phyloP scores from a whole-genome alignment of 495 filamentous ascomycete species.

The Talaromyces wortmannii region DNA sequence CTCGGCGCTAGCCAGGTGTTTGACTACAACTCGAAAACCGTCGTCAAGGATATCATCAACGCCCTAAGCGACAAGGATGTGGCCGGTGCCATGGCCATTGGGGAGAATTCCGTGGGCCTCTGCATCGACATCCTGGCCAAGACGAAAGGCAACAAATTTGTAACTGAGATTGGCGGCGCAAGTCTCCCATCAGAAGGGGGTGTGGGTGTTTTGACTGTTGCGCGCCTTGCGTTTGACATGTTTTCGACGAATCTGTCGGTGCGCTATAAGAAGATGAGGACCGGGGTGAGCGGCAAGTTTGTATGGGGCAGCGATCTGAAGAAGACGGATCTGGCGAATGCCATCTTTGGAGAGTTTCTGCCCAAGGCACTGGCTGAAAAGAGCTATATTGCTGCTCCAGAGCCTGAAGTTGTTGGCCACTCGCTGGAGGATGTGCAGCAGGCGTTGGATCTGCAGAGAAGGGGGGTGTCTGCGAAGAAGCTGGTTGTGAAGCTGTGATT shows the following conservation, averaged over 20 bases:
- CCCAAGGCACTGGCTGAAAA: slow-evolving; percentile 2
- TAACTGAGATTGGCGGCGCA: slow-evolving; percentile 4
- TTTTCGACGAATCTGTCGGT: not conserved
- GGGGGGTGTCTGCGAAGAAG: slow-evolving; percentile 3
- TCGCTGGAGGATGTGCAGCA: slow-evolving; percentile 2
- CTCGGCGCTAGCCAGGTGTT: slow-evolving; percentile 37
- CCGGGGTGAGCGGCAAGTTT: slow-evolving; percentile 1
- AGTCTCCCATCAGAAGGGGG: not conserved
- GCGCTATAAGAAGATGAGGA: not conserved
- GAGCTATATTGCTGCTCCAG: not conserved
- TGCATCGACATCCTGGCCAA: not conserved
- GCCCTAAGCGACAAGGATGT: not conserved
- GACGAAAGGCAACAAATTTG: not conserved
- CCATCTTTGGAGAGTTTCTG: slow-evolving; percentile 2
- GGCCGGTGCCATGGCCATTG: slow-evolving; percentile 1
- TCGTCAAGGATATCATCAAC: slow-evolving; percentile 15
- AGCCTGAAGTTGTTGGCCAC: slow-evolving; percentile 1
- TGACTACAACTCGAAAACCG: slow-evolving; percentile 31
- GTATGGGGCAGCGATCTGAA: slow-evolving; percentile 1
- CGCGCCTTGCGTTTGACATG: not conserved
- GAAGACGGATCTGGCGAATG: not conserved
- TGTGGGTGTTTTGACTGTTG: not conserved
- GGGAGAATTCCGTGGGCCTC: not conserved
- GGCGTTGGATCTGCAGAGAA: not conserved
- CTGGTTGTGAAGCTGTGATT: slow-evolving; percentile 2